Percentiles rank a stretch among this genome's conserved stretches.
Evolutionary conservation across 2,329 filamentous ascomycete genomes (phyloP).

Genomic region (Sclerotiophoma versabilis): DNA sequence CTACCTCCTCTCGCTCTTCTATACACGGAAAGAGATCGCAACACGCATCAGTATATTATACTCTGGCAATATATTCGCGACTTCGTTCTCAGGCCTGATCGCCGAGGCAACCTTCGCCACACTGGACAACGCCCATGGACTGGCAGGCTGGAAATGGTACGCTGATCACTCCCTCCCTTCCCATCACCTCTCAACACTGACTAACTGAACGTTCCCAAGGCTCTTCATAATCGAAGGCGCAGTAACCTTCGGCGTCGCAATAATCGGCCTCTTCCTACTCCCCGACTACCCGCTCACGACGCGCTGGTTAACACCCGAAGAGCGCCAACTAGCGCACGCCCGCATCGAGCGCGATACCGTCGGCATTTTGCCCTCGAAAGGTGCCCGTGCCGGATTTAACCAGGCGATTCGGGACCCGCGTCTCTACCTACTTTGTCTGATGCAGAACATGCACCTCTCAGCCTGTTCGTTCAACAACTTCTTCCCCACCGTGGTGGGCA

Average conservation of each 20-base stretch:
- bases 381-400: constrained; percentile 57
- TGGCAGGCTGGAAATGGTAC: constrained; percentile 25
- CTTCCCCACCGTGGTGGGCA: neutral
- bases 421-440: constrained; percentile 61
- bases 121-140: constrained; percentile 23
- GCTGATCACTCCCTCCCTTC: no score
- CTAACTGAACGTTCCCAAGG: neutral
- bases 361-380: constrained; percentile 52
- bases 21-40: constrained; percentile 61
- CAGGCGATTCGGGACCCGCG: constrained; percentile 59
- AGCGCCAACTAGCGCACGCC: constrained; percentile 49
- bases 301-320: constrained; percentile 53
- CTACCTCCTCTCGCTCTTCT: constrained; percentile 68
- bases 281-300: constrained; percentile 49
- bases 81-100: constrained; percentile 22
- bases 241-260: constrained; percentile 37
- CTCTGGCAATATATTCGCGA: constrained; percentile 21
- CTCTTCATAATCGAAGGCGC: constrained; percentile 36
- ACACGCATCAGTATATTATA: constrained; percentile 21
- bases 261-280: constrained; percentile 49
- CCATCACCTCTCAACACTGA: neutral
- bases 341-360: constrained; percentile 56
- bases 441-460: constrained; percentile 63
- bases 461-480: constrained; percentile 53
- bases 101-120: constrained; percentile 26